These are phyloP conservation scores for Cytospora mali DNA, from an alignment of 2,329 filamentous ascomycete genomes.

Conservation along the genomic window DNA sequence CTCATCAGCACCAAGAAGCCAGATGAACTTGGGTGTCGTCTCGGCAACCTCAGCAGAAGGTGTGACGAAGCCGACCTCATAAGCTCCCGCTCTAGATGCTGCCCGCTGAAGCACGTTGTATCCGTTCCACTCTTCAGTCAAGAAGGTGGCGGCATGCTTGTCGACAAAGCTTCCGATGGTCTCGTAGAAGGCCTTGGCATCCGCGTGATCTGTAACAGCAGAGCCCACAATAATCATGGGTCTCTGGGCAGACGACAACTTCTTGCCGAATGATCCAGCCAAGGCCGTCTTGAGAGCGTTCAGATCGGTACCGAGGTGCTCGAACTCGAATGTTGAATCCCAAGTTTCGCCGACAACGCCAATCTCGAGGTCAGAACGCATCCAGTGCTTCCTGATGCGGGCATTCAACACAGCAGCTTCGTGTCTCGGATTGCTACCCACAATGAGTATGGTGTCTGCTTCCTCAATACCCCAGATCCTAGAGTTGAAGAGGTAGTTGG, in stretches of 20 bases:
- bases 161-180: conserved; percentile 87
- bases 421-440: conserved; percentile 93
- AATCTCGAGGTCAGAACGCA: conserved; percentile 91
- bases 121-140: conserved; percentile 90
- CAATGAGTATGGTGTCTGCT: conserved; percentile 85
- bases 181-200: conserved; percentile 93
- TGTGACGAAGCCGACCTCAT: conserved; percentile 91
- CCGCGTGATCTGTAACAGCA: conserved; percentile 84
- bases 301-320: conserved; percentile 82
- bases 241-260: conserved; percentile 80
- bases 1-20: conserved; percentile 95
- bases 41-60: conserved; percentile 80
- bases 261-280: conserved; percentile 87
- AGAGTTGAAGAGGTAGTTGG: conserved; percentile 97
- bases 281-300: conserved; percentile 83
- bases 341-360: conserved; percentile 89
- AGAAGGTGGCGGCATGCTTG: conserved; percentile 88
- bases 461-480: conserved; percentile 92
- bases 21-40: conserved; percentile 91
- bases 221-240: conserved; percentile 98
- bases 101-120: conserved; percentile 96
- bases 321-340: conserved; percentile 92
- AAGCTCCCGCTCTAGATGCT: conserved; percentile 89
- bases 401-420: conserved; percentile 95
- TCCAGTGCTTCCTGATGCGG: conserved; percentile 96